Evolutionary conservation across 2,329 filamentous ascomycete species (phyloP).

Genomic region (Verticillium klebahnii): DNA sequence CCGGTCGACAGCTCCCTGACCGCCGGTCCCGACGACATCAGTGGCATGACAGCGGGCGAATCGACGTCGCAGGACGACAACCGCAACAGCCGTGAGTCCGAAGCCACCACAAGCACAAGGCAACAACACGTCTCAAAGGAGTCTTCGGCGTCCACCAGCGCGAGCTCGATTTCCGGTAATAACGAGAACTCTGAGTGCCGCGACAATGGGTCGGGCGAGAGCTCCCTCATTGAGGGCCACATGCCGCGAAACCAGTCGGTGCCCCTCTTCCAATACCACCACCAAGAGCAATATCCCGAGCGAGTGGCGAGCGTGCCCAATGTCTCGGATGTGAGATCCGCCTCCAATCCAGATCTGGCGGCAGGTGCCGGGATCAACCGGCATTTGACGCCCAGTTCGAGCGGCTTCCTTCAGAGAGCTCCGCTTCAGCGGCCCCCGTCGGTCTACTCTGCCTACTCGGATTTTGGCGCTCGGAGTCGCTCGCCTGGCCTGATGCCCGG

Average conservation of each 20-base stretch:
- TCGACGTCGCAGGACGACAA: slow-evolving; percentile 28
- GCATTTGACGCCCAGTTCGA: slow-evolving; percentile 54
- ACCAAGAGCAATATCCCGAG: slow-evolving; percentile 45
- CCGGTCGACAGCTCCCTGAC: not conserved
- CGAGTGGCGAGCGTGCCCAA: slow-evolving; percentile 37
- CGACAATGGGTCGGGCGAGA: slow-evolving; percentile 42
- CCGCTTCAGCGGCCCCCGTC: slow-evolving; percentile 68
- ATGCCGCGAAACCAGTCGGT: slow-evolving; percentile 38
- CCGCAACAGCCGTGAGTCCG: slow-evolving; percentile 49
- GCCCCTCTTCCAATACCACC: slow-evolving; percentile 59
- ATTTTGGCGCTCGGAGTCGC: slow-evolving; percentile 60
- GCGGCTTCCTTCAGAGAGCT: slow-evolving; percentile 48
- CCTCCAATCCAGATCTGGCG: slow-evolving; percentile 46
- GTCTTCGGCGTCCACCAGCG: slow-evolving; percentile 51
- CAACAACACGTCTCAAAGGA: slow-evolving; percentile 45
- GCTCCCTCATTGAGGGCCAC: slow-evolving; percentile 44
- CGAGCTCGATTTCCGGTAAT: slow-evolving; percentile 49
- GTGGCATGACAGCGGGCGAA: slow-evolving; percentile 19
- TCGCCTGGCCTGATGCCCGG: slow-evolving; percentile 45
- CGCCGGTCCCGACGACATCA: slow-evolving; percentile 25
- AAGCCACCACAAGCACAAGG: slow-evolving; percentile 43
- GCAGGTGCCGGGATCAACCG: slow-evolving; percentile 51
- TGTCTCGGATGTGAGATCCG: slow-evolving; percentile 35
- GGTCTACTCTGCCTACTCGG: slow-evolving; percentile 69
- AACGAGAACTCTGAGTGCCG: slow-evolving; percentile 43